Percentiles rank a stretch among this genome's conserved stretches.
phyloP scores from a whole-genome alignment of 768 basidiomycete genomes.

The Termitomyces sp. region DNA sequence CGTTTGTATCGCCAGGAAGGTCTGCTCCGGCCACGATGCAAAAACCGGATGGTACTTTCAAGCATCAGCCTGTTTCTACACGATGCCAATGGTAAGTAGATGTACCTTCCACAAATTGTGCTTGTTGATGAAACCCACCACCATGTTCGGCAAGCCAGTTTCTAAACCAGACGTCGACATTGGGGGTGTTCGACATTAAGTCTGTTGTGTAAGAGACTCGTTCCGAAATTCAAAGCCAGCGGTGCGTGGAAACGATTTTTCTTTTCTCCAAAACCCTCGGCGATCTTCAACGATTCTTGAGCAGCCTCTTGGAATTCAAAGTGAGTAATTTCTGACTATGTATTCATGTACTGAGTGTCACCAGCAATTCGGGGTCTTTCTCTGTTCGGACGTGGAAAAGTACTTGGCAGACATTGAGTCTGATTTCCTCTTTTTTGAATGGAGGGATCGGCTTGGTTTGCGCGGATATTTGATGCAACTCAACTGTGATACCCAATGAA shows the following conservation, averaged over 20 bases:
- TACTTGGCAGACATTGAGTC: neutral
- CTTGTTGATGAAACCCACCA: slow-evolving; percentile 44
- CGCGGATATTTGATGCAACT: too few species aligned
- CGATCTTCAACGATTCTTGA: neutral
- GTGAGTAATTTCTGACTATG: neutral
- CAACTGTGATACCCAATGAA: neutral
- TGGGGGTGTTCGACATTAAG: slow-evolving; percentile 2
- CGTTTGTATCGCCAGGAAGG: slow-evolving; percentile 43
- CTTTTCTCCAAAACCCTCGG: neutral
- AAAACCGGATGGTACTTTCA: slow-evolving; percentile 38
- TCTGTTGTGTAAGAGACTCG: neutral
- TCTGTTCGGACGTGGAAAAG: neutral
- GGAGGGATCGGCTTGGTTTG: too few species aligned
- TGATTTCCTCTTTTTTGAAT: neutral
- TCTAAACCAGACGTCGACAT: slow-evolving; percentile 27
- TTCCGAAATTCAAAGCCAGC: neutral
- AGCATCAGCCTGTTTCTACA: neutral
- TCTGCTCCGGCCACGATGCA: slow-evolving; percentile 42
- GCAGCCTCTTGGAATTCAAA: neutral
- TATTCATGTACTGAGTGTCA: too few species aligned
- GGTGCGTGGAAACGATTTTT: neutral
- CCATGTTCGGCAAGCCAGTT: slow-evolving; percentile 46
- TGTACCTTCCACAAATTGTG: slow-evolving; percentile 39
- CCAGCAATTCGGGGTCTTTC: neutral
- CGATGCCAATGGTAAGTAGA: neutral